phyloP scores from a whole-genome alignment of 371 early-diverging fungal species.

The Mucor indicus region DNA sequence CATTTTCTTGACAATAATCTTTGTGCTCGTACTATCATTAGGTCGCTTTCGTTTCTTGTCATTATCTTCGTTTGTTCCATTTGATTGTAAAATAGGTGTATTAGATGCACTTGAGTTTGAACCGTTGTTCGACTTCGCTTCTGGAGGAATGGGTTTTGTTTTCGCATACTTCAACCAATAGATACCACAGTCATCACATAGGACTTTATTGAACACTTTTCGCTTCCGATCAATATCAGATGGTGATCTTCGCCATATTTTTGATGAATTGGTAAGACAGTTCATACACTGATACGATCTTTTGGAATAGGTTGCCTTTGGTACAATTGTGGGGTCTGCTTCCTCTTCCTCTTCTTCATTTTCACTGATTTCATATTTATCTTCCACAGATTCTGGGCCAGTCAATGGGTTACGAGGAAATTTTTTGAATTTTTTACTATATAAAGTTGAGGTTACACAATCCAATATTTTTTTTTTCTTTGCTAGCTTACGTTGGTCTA shows the following conservation, averaged over 20 bases:
- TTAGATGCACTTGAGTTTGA: background rate
- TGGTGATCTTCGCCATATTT: slow-evolving; percentile 51
- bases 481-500: slow-evolving; percentile 55
- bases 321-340: slow-evolving; percentile 36
- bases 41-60: slow-evolving; percentile 15
- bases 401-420: no score
- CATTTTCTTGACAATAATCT: background rate
- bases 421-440: slow-evolving; percentile 19
- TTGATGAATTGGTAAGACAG: slow-evolving; percentile 50
- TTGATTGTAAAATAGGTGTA: background rate
- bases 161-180: slow-evolving; percentile 76
- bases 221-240: slow-evolving; percentile 52
- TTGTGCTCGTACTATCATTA: background rate
- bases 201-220: slow-evolving; percentile 42
- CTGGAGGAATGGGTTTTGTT: slow-evolving; percentile 35
- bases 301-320: slow-evolving; percentile 10
- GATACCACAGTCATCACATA: slow-evolving; percentile 73
- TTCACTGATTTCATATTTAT: background rate
- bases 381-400: slow-evolving; percentile 15
- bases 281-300: slow-evolving; percentile 53
- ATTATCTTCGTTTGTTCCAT: background rate
- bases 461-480: no score
- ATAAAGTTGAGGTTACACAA: no score
- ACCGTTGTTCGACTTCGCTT: slow-evolving; percentile 1
- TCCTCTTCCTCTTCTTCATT: slow-evolving; percentile 19